These are phyloP conservation scores for Lolium rigidum DNA, from an alignment of 176 grass and related monocot species.

Conservation along the genomic window DNA sequence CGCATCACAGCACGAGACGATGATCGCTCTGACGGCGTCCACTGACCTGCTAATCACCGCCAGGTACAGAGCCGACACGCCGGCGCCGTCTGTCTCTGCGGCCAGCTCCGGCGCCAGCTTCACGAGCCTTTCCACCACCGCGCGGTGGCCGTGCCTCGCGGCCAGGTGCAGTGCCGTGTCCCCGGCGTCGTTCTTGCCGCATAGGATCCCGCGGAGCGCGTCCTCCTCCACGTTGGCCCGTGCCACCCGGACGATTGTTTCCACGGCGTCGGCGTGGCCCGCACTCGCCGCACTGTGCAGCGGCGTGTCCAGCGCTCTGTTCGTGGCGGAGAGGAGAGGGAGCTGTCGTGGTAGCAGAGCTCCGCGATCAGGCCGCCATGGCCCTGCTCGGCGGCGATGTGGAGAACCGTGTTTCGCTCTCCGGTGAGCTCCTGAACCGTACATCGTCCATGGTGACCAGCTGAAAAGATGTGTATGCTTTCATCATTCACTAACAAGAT, in stretches of 20 bases:
- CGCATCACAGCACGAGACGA: background rate
- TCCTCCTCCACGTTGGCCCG: background rate
- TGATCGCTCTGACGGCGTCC: constrained; percentile 3
- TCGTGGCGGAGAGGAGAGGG: constrained; percentile 30
- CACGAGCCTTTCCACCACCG: constrained; percentile 30
- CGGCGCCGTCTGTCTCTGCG: background rate
- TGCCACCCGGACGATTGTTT: background rate
- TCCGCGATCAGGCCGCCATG: constrained; percentile 30
- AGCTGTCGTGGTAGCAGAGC: background rate
- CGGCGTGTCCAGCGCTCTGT: constrained; percentile 42
- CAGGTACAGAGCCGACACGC: constrained; percentile 50
- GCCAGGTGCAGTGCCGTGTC: constrained; percentile 56
- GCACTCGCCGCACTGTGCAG: no score
- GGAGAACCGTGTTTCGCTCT: constrained; percentile 45
- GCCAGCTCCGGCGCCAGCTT: constrained; percentile 7
- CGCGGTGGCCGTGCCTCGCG: constrained; percentile 17
- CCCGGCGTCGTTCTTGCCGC: background rate
- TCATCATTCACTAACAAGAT: no score
- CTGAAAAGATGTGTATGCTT: background rate
- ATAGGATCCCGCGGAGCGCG: background rate
- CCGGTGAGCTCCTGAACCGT: constrained; percentile 37
- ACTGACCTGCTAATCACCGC: constrained; percentile 42
- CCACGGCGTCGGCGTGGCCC: background rate
- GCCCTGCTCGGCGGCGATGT: constrained; percentile 45
- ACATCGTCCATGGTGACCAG: background rate